phyloP scores from a whole-genome alignment of 805 yeast species.

The Citeromyces matritensis region DNA sequence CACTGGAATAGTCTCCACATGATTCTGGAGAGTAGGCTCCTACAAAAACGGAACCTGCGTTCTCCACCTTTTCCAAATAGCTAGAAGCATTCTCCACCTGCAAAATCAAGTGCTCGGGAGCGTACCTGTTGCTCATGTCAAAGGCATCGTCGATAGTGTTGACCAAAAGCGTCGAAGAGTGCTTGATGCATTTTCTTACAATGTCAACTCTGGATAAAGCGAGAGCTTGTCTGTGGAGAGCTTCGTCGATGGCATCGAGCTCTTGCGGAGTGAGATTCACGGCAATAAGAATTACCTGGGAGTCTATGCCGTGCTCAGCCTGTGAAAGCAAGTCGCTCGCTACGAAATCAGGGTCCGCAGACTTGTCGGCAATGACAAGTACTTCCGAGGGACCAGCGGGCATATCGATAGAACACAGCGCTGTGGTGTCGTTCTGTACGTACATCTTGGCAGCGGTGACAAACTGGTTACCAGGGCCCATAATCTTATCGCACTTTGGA shows the following conservation, averaged over 20 bases:
- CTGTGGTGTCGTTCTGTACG: slow-evolving; percentile 89
- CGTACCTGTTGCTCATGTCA: slow-evolving; percentile 77
- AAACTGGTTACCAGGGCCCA: slow-evolving; percentile 98
- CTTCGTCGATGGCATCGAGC: slow-evolving; percentile 58
- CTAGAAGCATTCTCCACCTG: slow-evolving; percentile 70
- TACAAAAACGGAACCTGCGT: slow-evolving; percentile 95
- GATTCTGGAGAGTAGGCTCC: slow-evolving; percentile 96
- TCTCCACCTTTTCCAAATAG: slow-evolving; percentile 60
- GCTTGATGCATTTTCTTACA: slow-evolving; percentile 82
- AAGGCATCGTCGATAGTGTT: slow-evolving; percentile 67
- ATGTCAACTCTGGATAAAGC: slow-evolving; percentile 85
- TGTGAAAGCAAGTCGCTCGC: slow-evolving; percentile 95
- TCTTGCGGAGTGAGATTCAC: slow-evolving; percentile 50
- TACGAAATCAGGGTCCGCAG: slow-evolving; percentile 88
- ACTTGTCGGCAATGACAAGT: slow-evolving; percentile 79
- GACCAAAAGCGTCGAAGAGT: slow-evolving; percentile 71
- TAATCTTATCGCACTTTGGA: slow-evolving; percentile 88
- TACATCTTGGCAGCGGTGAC: slow-evolving; percentile 99
- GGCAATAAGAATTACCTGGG: slow-evolving; percentile 89
- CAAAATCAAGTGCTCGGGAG: slow-evolving; percentile 94
- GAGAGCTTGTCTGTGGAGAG: slow-evolving; percentile 73
- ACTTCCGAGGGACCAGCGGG: slow-evolving; percentile 99
- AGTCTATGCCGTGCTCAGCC: slow-evolving; percentile 98
- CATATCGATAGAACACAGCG: slow-evolving; percentile 95
- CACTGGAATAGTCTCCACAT: slow-evolving; percentile 96